Evolutionary conservation across 2,329 filamentous ascomycete species (phyloP), one percentile per base, ranked within the genome.

Genomic region (Hypoxylon sp.): DNA sequence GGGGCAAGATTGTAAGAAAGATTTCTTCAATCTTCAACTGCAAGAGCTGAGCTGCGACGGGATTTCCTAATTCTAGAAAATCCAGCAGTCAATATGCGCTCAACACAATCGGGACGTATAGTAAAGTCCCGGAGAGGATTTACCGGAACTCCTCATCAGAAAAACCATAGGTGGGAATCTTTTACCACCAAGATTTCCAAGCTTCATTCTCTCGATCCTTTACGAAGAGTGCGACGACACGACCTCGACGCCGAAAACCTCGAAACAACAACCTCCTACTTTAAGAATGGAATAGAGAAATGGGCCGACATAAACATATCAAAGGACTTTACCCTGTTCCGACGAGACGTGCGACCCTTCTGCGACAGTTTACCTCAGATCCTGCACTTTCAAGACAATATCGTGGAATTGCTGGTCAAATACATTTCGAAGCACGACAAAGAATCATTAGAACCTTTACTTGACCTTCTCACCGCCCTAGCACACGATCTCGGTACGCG

Each of bases 261-360:
- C 66, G 83, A 86, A 53, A 80, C 86, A 15, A 83, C 86, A 19
- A 89, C 89, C n/a, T 97, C 93, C 13, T 94, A 96, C 73, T 91
- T 99, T 63, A 84, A 86, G 63, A 86, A 85, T 34, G 86, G 90
- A 1, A 77, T 97, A 58, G 85, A 91, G 58, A 90, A 89, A 81
- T 99, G 94, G 94, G 77, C 82, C 45, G 94, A 97, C 64, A 82
- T 96, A 71, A 97, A 97, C 73, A 78, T 97, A 57, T 91, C 93
- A 11, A 86, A 88, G 57, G 82, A 79, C 25, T 99, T 96, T 67
- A 83, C 84, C 37, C 76, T 79, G 30, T 97, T 99, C 73, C 82
- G 86, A 61, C 83, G 86, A 57, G 83, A 90, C 68, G 85, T 90
- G 35, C 78, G 82, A 62, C 86, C 89, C 45, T 79, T 96, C 44